A percentile compares a stretch with the other conserved stretches of the same genome.
These are phyloP conservation scores for Fusarium coicis DNA, from an alignment of 2,329 filamentous ascomycete genomes.

Conservation along the genomic window DNA sequence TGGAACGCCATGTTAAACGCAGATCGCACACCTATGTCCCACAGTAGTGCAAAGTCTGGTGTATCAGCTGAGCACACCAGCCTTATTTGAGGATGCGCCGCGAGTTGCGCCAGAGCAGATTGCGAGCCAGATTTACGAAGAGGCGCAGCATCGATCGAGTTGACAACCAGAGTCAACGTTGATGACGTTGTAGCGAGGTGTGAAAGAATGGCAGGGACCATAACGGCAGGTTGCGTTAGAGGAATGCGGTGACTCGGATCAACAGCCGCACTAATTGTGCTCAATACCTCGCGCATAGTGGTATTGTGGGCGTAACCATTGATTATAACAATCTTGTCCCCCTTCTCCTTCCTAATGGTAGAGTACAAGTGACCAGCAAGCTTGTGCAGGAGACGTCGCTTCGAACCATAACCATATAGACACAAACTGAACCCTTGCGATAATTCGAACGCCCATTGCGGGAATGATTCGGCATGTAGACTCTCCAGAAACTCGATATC, in stretches of 20 bases:
- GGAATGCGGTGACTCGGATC: slow-evolving; percentile 59
- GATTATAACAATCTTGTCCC: slow-evolving; percentile 75
- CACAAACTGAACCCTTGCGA: slow-evolving; percentile 88
- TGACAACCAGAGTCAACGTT: slow-evolving; percentile 76
- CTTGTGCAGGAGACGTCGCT: slow-evolving; percentile 76
- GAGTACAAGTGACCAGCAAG: slow-evolving; percentile 77
- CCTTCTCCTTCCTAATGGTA: slow-evolving; percentile 44
- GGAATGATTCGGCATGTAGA: slow-evolving; percentile 83
- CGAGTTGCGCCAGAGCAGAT: slow-evolving; percentile 78
- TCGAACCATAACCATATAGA: slow-evolving; percentile 92
- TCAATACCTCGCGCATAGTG: slow-evolving; percentile 75
- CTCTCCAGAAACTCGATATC: slow-evolving; percentile 78
- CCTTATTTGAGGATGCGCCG: slow-evolving; percentile 76
- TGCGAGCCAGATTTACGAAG: slow-evolving; percentile 79
- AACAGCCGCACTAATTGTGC: slow-evolving; percentile 74
- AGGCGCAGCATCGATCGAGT: slow-evolving; percentile 85
- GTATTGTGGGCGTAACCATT: slow-evolving; percentile 83
- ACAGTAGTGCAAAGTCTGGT: slow-evolving; percentile 86
- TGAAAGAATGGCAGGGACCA: slow-evolving; percentile 73
- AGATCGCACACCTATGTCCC: slow-evolving; percentile 87
- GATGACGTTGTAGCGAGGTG: slow-evolving; percentile 60
- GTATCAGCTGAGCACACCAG: slow-evolving; percentile 87
- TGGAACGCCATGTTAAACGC: slow-evolving; percentile 91
- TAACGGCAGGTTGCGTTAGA: slow-evolving; percentile 73
- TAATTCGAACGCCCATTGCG: slow-evolving; percentile 94